Evolutionary conservation across 2,329 filamentous ascomycete genomes (phyloP), one percentile per base, ranked within the genome.

Genomic region (Paecilomyces sp.): DNA sequence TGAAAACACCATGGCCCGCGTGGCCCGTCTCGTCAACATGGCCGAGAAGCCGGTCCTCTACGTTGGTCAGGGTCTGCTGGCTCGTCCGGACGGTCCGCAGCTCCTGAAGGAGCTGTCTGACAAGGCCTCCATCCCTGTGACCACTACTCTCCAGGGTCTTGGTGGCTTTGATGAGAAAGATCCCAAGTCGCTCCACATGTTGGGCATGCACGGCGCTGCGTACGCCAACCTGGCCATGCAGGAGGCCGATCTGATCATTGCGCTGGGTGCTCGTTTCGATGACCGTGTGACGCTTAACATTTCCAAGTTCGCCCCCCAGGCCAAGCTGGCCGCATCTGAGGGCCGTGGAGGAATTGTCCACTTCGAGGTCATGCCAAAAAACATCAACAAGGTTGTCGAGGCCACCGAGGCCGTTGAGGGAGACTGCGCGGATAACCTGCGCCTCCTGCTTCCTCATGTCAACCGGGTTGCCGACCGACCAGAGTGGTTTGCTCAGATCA

Each of bases 141-240:
- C 93, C 15, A 97, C 94, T 28, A 97, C 94, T 58, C 87, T 99
- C 6, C 92, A 96, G 70, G 94, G 92, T 67, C 85, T 99, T 8
- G 94, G 94, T 68, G 91, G 86, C 24, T 97, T 89, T 66, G 92
- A 97, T 70, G 94, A 97, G 80, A 84, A 94, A 12, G 91, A 97
- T 70, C 86, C 91, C 66, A 97, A 96, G 84, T 89, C 92, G 53
- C 83, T 97, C 57, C 92, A 97, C 79, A 99, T 99, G 94, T 86
- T 97, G 31, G 94, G 94, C 65, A 97, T 97, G 94, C 93, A 97
- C 81, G 94, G 94, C 62, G 89, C 92, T 8, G 92, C 92, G 7
- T 99, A 96, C 71, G 94, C 94, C 74, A 99, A 99, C 81, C 91
- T 97, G 89, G 87, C 94, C 15, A 97, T 99, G 81, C 93, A 99